Evolutionary conservation across 2,329 filamentous ascomycete species (phyloP).

Genomic region (Teratosphaeria gauchensis): DNA sequence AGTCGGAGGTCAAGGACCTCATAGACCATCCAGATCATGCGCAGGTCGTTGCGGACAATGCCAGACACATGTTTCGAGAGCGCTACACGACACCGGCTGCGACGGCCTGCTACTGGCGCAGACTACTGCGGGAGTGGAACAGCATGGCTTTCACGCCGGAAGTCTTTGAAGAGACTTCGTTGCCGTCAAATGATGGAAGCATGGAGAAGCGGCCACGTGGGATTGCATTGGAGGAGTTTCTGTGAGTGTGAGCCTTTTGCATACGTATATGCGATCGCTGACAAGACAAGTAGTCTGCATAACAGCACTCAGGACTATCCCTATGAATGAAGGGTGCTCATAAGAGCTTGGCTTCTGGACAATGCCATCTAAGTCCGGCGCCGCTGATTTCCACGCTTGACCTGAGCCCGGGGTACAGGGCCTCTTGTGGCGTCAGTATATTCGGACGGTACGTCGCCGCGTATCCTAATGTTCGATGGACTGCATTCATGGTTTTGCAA

Average conservation of each 20-base stretch:
- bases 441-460: not conserved
- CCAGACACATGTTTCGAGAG: conserved; percentile 17
- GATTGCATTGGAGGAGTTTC: conserved; percentile 2
- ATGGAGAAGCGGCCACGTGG: not conserved
- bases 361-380: too few relatives aligned
- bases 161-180: not conserved
- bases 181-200: not conserved
- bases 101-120: conserved; percentile 23
- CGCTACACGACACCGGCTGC: conserved; percentile 23
- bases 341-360: not conserved
- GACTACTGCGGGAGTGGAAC: conserved; percentile 22
- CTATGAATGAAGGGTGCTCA: not conserved
- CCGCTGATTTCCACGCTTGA: not conserved
- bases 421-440: not conserved
- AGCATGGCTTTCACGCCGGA: not conserved
- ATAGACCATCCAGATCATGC: conserved; percentile 14
- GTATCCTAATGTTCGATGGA: not conserved
- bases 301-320: conserved; percentile 1
- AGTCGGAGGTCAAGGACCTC: conserved; percentile 15
- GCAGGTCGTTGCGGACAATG: conserved; percentile 19
- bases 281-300: not conserved
- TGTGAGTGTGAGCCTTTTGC: not conserved
- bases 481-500: not conserved
- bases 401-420: not conserved
- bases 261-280: not conserved